Percentiles rank a stretch among this genome's conserved stretches.
Evolutionary conservation across 2,329 filamentous ascomycete genomes (phyloP).

Genomic region (Beauveria caledonica): DNA sequence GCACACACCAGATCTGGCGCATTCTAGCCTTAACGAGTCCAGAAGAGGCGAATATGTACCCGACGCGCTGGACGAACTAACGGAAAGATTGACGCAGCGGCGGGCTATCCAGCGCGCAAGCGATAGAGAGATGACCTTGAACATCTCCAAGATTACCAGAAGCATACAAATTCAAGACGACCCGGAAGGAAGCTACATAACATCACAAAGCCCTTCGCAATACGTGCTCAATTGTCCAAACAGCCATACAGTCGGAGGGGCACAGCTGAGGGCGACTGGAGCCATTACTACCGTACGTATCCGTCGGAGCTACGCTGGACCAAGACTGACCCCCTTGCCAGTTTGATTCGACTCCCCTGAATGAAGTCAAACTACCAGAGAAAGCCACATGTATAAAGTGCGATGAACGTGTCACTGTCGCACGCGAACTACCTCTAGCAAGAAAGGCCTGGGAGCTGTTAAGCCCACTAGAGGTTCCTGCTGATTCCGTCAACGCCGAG

Average conservation of each 20-base stretch:
- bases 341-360: background rate
- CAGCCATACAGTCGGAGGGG: constrained; percentile 28
- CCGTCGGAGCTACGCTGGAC: too few species aligned
- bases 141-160: constrained; percentile 26
- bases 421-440: constrained; percentile 28
- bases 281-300: constrained; percentile 19
- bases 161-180: constrained; percentile 28
- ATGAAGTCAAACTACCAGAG: background rate
- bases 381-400: constrained; percentile 24
- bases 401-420: constrained; percentile 24
- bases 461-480: constrained; percentile 27
- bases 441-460: constrained; percentile 29
- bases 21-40: constrained; percentile 17
- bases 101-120: constrained; percentile 31
- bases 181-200: constrained; percentile 19
- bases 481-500: constrained; percentile 30
- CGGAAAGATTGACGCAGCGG: constrained; percentile 24
- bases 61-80: constrained; percentile 29
- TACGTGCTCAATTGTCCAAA: constrained; percentile 29
- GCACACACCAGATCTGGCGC: constrained; percentile 25
- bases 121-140: constrained; percentile 29
- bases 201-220: constrained; percentile 22
- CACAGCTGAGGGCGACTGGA: constrained; percentile 23
- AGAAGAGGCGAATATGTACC: constrained; percentile 25
- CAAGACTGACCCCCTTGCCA: background rate